Conservation (phyloP, 495 filamentous ascomycete genomes). For the Bombardia bombarda region DNA sequence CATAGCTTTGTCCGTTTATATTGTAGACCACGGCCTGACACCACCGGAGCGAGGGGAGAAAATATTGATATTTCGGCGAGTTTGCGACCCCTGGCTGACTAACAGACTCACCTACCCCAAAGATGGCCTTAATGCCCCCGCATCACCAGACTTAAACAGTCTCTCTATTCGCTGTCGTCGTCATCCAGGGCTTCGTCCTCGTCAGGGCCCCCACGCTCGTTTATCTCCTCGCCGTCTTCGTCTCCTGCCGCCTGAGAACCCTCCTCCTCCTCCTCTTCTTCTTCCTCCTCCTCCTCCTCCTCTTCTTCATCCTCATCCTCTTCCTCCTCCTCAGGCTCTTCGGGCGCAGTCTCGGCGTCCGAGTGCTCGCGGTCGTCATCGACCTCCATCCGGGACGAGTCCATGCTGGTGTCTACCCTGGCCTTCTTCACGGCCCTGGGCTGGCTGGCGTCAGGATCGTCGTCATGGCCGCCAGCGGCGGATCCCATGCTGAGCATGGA, state of each 20-base stretch:
- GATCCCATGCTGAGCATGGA: slow-evolving; percentile 28
- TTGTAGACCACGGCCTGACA: no score
- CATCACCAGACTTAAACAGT: no score
- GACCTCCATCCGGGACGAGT: slow-evolving; percentile 31
- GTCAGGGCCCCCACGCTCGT: slow-evolving; percentile 32
- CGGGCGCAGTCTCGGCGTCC: slow-evolving; percentile 44
- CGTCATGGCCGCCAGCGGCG: slow-evolving; percentile 5
- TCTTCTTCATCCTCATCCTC: slow-evolving; percentile 49
- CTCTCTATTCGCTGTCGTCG: slow-evolving; percentile 51
- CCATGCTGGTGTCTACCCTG: slow-evolving; percentile 22
- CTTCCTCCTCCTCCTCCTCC: slow-evolving; percentile 35
- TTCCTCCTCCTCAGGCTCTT: slow-evolving; percentile 45
- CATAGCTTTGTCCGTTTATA: no score
- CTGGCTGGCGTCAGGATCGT: slow-evolving; percentile 6
- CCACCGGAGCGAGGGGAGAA: no score
- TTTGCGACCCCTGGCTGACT: no score
- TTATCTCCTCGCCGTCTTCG: slow-evolving; percentile 32
- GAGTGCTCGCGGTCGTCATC: slow-evolving; percentile 33
- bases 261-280: slow-evolving; percentile 35
- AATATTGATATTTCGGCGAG: no score
- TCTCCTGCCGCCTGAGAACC: slow-evolving; percentile 42
- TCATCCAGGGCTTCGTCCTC: slow-evolving; percentile 58
- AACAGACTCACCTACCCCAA: no score
- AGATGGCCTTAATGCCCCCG: no score
- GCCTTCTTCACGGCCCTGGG: slow-evolving; percentile 32